These are phyloP conservation scores for Aegilops sharonensis DNA, from an alignment of 176 grass and related monocot species.

Conservation along the genomic window DNA sequence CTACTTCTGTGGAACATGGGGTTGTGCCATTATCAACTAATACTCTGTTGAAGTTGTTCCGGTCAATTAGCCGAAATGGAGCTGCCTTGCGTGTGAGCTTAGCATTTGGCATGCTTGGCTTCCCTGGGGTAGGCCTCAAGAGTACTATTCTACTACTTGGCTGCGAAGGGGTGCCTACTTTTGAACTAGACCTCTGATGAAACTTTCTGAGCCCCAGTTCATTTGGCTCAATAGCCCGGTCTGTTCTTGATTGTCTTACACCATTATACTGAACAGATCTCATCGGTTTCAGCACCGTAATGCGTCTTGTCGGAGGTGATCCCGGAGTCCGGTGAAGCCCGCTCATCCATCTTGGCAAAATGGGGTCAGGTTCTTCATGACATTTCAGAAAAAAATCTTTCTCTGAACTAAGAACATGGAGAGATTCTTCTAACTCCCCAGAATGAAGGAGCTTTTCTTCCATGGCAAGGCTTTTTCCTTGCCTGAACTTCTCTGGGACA, in stretches of 20 bases:
- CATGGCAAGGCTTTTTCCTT: conserved; percentile 37
- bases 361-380: conserved; percentile 60
- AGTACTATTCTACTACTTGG: conserved; percentile 84
- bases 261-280: conserved; percentile 35
- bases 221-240: conserved; percentile 35
- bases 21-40: conserved; percentile 18
- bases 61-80: conserved; percentile 31
- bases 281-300: conserved; percentile 78
- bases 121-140: conserved; percentile 73
- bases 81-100: conserved; percentile 32
- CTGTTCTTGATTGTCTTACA: conserved; percentile 1
- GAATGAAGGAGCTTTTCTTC: conserved; percentile 53
- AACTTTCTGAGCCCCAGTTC: conserved; percentile 23
- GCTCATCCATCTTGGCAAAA: conserved; percentile 37
- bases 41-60: conserved; percentile 12
- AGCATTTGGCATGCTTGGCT: conserved; percentile 27
- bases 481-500: conserved; percentile 45
- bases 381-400: conserved; percentile 69
- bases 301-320: conserved; percentile 52
- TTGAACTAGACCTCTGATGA: conserved; percentile 32
- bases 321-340: conserved; percentile 28
- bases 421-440: conserved; percentile 52
- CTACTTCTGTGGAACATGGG: conserved; percentile 1
- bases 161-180: conserved; percentile 45
- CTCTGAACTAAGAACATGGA: conserved; percentile 65